Conservation (phyloP, 164 flowering plant genomes). For the Tetracentron sinense region DNA sequence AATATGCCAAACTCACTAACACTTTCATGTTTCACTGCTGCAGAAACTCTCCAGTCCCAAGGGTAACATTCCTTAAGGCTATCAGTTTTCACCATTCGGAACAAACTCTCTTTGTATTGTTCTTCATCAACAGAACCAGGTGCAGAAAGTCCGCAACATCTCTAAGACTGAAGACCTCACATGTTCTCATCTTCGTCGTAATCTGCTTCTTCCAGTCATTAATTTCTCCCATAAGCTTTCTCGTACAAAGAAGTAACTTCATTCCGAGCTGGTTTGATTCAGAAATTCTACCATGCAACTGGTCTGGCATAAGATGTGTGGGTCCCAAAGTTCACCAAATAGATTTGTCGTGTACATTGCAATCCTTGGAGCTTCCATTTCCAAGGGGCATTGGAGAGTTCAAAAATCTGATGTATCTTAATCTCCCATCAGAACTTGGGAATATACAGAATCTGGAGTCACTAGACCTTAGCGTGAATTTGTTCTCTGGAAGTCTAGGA, state of each 20-base stretch:
- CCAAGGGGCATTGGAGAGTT: slow-evolving; percentile 40
- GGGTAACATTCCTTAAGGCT: background rate
- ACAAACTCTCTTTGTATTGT: background rate
- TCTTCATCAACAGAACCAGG: background rate
- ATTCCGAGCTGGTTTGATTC: slow-evolving; percentile 45
- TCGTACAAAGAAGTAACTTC: slow-evolving; percentile 18
- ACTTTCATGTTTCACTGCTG: background rate
- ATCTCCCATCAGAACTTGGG: slow-evolving; percentile 53
- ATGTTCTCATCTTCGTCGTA: slow-evolving; percentile 7
- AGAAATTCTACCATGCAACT: slow-evolving; percentile 43
- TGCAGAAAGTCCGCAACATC: slow-evolving; percentile 5
- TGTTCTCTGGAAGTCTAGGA: slow-evolving; percentile 44
- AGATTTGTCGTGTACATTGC: slow-evolving; percentile 26
- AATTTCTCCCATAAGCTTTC: slow-evolving; percentile 27
- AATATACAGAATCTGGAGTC: slow-evolving; percentile 36
- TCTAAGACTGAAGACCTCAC: slow-evolving; percentile 5
- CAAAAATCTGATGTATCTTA: slow-evolving; percentile 40
- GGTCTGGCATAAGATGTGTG: slow-evolving; percentile 52
- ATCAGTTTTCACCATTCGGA: background rate
- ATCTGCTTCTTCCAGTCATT: slow-evolving; percentile 16
- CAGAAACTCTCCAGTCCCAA: slow-evolving; percentile 9
- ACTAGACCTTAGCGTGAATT: slow-evolving; percentile 45
- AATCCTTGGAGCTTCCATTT: slow-evolving; percentile 39
- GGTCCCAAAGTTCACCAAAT: slow-evolving; percentile 32
- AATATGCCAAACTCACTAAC: background rate